These are phyloP conservation scores for Mycogone perniciosa DNA, from an alignment of 2,329 filamentous ascomycete genomes.

Conservation along the genomic window DNA sequence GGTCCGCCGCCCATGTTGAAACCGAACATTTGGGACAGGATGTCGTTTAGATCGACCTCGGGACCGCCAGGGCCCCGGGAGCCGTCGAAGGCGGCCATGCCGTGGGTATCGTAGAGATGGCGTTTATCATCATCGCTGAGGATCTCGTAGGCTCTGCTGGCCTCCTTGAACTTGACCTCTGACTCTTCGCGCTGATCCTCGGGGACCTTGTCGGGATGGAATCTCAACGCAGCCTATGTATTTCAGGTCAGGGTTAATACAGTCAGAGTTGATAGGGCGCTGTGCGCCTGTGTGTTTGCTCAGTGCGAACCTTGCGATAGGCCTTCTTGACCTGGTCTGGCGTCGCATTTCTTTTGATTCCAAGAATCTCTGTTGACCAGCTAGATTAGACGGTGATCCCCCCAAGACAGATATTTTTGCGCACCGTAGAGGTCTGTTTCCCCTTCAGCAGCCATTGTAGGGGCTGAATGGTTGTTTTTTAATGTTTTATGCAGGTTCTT, in stretches of 20 bases:
- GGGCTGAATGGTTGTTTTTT: neutral
- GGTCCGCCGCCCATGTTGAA: constrained; percentile 59
- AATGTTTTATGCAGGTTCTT: neutral
- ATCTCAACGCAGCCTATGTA: constrained; percentile 70
- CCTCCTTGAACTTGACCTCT: constrained; percentile 86
- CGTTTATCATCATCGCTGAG: constrained; percentile 93
- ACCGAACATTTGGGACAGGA: constrained; percentile 87
- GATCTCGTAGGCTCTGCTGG: constrained; percentile 95
- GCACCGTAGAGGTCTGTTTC: constrained; percentile 58
- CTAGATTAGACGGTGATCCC: neutral
- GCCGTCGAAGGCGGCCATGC: constrained; percentile 92
- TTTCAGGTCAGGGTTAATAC: neutral
- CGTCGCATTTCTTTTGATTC: constrained; percentile 63
- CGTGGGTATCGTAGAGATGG: constrained; percentile 83
- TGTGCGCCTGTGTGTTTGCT: neutral
- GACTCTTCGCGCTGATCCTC: constrained; percentile 78
- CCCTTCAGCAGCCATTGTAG: constrained; percentile 26
- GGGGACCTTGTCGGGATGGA: constrained; percentile 93
- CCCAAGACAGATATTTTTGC: constrained; percentile 9
- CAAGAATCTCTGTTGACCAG: constrained; percentile 61
- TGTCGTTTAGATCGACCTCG: constrained; percentile 85
- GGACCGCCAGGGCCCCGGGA: constrained; percentile 59
- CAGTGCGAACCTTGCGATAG: constrained; percentile 72
- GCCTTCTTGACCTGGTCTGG: constrained; percentile 88
- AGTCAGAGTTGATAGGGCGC: constrained; percentile 13